Evolutionary conservation across 139 green algal species (phyloP), one percentile per base, ranked within the genome.

Genomic region (Diplosphaera chodatii): DNA sequence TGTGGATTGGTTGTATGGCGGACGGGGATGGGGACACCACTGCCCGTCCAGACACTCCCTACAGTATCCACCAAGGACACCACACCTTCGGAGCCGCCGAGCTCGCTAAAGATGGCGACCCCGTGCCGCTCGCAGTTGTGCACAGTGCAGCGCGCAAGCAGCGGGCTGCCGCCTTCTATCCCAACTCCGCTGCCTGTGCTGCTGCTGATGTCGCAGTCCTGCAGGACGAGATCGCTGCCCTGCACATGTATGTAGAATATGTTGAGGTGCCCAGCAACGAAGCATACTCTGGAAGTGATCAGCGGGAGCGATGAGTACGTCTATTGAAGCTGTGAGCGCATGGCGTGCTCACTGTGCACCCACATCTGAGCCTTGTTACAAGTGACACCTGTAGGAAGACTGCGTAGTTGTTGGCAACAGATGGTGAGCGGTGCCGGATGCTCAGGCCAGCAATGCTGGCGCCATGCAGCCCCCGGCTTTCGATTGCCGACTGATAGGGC

Each of bases 331-430:
- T n/a, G n/a, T n/a, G n/a, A n/a, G n/a, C n/a, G n/a, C n/a, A n/a
- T n/a, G n/a, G n/a, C n/a, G n/a, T n/a, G n/a, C n/a, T n/a, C n/a
- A n/a, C n/a, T n/a, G n/a, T n/a, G n/a, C n/a, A n/a, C n/a, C n/a
- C n/a, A n/a, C n/a, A n/a, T n/a, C n/a, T n/a, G n/a, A n/a, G n/a
- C n/a, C n/a, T n/a, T 63, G 55, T 27, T n/a, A 28, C 55, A 63
- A 28, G 55, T 4, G 6, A n/a, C 27, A 67, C 33, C 31, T 69
- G 55, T 2, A 87, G 65, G 27, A 70, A 72, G 0, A 88, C 78
- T 10, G 74, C 83, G 32, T 85, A 88, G 72, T 88, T 88, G 74
- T 87, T 87, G 29, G 83, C 83, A 0, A 88, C 71, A 21, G 70
- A 81, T 4, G 75, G 75, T 33, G 70, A 81, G 8, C 56, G 48